A percentile compares a stretch with the other conserved stretches of the same genome.
These are phyloP conservation scores for Stephania yunnanensis DNA, from an alignment of 164 flowering plant genomes.

Conservation along the genomic window DNA sequence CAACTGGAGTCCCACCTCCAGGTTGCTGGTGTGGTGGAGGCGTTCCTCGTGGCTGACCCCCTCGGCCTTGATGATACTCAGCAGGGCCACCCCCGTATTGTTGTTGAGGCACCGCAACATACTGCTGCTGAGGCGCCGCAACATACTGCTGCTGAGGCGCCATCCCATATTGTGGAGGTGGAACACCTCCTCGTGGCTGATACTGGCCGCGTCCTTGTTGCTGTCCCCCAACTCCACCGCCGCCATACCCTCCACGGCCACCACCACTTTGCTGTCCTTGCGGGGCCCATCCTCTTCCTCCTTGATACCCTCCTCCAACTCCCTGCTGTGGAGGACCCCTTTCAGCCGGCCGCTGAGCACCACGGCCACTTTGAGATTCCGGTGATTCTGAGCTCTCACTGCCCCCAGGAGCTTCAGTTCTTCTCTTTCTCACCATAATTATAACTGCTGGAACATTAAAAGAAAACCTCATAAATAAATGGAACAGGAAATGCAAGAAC, in stretches of 20 bases:
- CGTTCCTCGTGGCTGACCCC: conserved; percentile 23
- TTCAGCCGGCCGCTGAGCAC: conserved; percentile 31
- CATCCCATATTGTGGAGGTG: conserved; percentile 19
- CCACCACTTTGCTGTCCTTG: conserved; percentile 14
- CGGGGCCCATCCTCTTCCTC: conserved; percentile 19
- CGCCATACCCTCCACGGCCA: conserved; percentile 12
- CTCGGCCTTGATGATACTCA: conserved; percentile 33
- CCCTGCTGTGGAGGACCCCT: conserved; percentile 26
- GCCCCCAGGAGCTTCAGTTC: conserved; percentile 38
- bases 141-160: conserved; percentile 33
- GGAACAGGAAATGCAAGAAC: not conserved
- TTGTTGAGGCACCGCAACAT: conserved; percentile 17
- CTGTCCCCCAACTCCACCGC: conserved; percentile 11
- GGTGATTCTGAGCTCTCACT: conserved; percentile 59
- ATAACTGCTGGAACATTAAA: not conserved
- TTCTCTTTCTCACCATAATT: conserved; percentile 66
- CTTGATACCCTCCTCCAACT: conserved; percentile 22
- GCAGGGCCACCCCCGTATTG: conserved; percentile 13
- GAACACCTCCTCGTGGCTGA: conserved; percentile 24
- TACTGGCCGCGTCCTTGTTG: conserved; percentile 19
- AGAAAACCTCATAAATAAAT: not conserved
- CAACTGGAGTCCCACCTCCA: not conserved
- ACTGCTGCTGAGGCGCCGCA: conserved; percentile 23
- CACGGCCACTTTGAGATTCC: conserved; percentile 42
- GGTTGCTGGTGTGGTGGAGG: conserved; percentile 39